Base-by-base conservation (phyloP, 352 stramenopile genomes). In the Pythium chondricola region DNA sequence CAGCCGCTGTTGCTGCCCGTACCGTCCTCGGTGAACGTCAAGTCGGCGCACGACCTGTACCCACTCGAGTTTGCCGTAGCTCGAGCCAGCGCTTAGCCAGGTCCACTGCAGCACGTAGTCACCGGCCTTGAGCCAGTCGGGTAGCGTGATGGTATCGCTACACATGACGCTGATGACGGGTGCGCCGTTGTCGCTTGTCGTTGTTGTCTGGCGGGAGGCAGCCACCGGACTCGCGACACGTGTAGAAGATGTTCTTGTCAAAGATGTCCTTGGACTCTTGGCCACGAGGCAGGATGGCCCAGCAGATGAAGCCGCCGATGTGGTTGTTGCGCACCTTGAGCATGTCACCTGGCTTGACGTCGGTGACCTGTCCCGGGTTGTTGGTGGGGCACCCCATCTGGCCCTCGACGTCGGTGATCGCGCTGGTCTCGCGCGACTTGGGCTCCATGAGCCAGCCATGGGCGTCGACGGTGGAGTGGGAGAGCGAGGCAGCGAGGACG, bases 71-170 rank as follows among this genome's bases (percentile, higher is more conserved):
- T 77, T 72, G 17, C 69, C 66, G 32, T 61, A 71, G 38, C 61
- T 74, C 38, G 60, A 72, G 27, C 69, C 69, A 17, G 59, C 66
- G n/a, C 54, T 51, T 22, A 77, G 70, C 69, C 69, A 80, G 13
- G 62, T 60, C 69, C 69, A 80, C 48, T 80, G 69, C 43, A 80
- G 30, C 24, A 74, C 65, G 42, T 80, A 80, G 61, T 80, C 69
- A 4, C 69, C 69, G 21, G 63, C 56, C 8, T 51, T 42, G 2
- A 75, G 40, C 54, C 61, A 77, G 42, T 81, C 58, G 0, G 69
- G 69, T 0, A 81, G 56, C 33, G 52, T 72, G 55, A 81, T 69
- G 10, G 56, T 75, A 27, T 74, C 65, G 6, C 69, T 64, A 7
- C 69, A 81, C 4, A 41, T 48, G 29, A 81, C 73, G 10, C 57